Base-by-base conservation (phyloP, 1,139 yeast species). In the Kurtzmaniella quercitrusa region DNA sequence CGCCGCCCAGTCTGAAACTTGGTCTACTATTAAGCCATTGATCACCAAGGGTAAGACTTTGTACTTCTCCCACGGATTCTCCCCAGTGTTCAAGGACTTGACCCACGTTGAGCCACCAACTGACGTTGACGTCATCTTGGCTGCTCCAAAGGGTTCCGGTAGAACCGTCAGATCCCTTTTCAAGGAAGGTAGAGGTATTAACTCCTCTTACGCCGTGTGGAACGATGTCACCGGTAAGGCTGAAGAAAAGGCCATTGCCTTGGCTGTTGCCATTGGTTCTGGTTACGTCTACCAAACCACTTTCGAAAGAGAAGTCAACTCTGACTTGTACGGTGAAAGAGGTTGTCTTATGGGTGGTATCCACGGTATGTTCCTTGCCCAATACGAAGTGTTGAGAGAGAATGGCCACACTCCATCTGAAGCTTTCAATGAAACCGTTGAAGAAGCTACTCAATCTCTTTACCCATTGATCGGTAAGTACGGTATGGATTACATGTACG, bases 401-500 rank as follows among this genome's bases (percentile, higher is more conserved):
- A 90, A 94, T 68, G 98, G 98, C 57, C 98, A 93, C 85, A 80
- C 97, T 57, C 98, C 98, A 77, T 89, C 97, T 53, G 98, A 93
- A 81, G 98, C 98, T 63, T 93, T 93, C 91, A 93, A 93, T 75
- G 98, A 93, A 82, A 93, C 98, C 59, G 98, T 93, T 60, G 98
- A 93, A 81, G 98, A 93, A 79, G 98, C 98, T 58, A 93, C 98
- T 55, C 98, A 93, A 80, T 93, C 98, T 48, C 82, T 93, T 63
- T 93, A 93, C 87, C 98, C 98, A 75, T 85, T 93, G 80, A 75
- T 93, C 62, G 98, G 98, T 75, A 89, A 88, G 77, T 87, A 93
- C 82, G 98, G 98, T 79, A 93, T 93, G 98, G 98, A 93, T 78
- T 93, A 93, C 93, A 93, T 93, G 98, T 93, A 93, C 84, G 98